A percentile compares a stretch with the other conserved stretches of the same genome.
phyloP scores from a whole-genome alignment of 2,329 filamentous ascomycete genomes.

The Pseudogymnoascus sp. region DNA sequence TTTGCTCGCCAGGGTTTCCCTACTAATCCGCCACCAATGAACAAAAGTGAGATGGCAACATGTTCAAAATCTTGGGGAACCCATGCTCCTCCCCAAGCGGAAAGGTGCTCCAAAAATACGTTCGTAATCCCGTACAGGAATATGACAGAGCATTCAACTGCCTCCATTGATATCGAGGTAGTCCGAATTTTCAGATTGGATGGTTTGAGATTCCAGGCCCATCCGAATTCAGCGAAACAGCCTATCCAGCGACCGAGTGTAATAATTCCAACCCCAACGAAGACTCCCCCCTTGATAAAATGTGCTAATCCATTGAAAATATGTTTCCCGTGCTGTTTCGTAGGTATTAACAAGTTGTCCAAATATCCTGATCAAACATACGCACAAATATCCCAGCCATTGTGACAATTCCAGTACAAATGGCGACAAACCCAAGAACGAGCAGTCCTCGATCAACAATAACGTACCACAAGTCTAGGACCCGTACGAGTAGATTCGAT shows the following conservation, averaged over 20 bases:
- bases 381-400: conserved; percentile 10
- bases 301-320: conserved; percentile 11
- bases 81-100: conserved; percentile 9
- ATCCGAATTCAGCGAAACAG: conserved; percentile 9
- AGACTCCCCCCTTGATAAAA: conserved; percentile 10
- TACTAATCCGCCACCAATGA: conserved; percentile 10
- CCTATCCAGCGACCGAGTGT: conserved; percentile 9
- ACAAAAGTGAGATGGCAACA: conserved; percentile 10
- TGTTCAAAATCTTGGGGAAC: conserved; percentile 9
- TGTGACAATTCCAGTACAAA: conserved; percentile 11
- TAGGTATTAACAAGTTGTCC: conserved; percentile 9
- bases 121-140: conserved; percentile 11
- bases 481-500: background rate
- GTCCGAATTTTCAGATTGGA: background rate
- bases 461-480: conserved; percentile 8
- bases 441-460: conserved; percentile 8
- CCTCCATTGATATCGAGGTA: conserved; percentile 6
- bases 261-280: conserved; percentile 6
- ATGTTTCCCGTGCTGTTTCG: conserved; percentile 11
- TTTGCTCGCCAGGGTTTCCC: conserved; percentile 7
- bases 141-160: conserved; percentile 9
- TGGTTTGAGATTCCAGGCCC: conserved; percentile 10
- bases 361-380: conserved; percentile 10
- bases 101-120: conserved; percentile 10
- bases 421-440: conserved; percentile 11